These are phyloP conservation scores for Taphrina populina DNA, from an alignment of 1,139 yeast species.

Conservation along the genomic window DNA sequence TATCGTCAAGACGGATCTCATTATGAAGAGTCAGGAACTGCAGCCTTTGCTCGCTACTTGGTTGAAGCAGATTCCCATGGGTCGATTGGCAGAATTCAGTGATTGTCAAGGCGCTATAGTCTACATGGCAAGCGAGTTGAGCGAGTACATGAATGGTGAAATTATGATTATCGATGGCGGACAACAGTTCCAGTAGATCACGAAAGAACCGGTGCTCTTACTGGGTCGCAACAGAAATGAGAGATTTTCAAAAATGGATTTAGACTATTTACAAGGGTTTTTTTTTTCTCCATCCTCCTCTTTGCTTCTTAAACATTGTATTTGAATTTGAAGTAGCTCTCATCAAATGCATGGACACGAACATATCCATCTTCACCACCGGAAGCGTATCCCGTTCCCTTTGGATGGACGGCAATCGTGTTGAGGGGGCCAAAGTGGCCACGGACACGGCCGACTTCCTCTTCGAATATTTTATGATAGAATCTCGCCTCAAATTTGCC, in stretches of 20 bases:
- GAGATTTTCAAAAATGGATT: background rate
- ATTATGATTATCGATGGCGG: slow-evolving; percentile 73
- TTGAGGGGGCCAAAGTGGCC: slow-evolving; percentile 99
- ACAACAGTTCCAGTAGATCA: slow-evolving; percentile 30
- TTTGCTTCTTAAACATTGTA: slow-evolving; percentile 19
- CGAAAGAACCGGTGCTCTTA: too few relatives aligned
- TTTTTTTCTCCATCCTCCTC: too few relatives aligned
- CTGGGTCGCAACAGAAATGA: too few relatives aligned
- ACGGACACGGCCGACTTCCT: slow-evolving; percentile 93
- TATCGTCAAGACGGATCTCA: slow-evolving; percentile 53
- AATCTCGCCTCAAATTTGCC: slow-evolving; percentile 97
- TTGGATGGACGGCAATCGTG: slow-evolving; percentile 90
- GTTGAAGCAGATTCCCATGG: slow-evolving; percentile 44
- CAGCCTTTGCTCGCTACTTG: slow-evolving; percentile 42
- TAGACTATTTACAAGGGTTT: background rate
- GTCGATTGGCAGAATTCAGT: slow-evolving; percentile 44
- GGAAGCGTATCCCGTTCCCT: slow-evolving; percentile 86
- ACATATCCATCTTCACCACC: slow-evolving; percentile 98
- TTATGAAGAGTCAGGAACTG: slow-evolving; percentile 24
- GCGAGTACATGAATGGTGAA: slow-evolving; percentile 65
- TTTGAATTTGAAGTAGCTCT: slow-evolving; percentile 84
- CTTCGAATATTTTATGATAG: slow-evolving; percentile 90
- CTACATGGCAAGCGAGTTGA: slow-evolving; percentile 63
- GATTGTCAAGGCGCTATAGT: slow-evolving; percentile 70
- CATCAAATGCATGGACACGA: slow-evolving; percentile 90